These are phyloP conservation scores for Aspergillus pseudonomiae DNA, from an alignment of 2,329 filamentous ascomycete species.

Conservation along the genomic window DNA sequence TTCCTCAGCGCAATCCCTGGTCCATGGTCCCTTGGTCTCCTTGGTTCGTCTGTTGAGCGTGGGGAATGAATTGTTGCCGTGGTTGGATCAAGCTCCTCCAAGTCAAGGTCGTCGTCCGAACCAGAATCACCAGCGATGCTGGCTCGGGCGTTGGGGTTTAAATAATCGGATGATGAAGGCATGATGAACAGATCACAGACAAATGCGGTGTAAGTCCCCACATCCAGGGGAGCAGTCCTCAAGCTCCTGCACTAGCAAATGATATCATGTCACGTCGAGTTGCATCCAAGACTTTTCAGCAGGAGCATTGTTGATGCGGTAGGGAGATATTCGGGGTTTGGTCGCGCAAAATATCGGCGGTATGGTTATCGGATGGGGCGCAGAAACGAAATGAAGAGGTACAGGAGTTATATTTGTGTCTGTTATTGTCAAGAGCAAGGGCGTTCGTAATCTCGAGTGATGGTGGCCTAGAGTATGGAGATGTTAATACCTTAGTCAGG, in stretches of 20 bases:
- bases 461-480: slow-evolving; percentile 24
- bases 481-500: slow-evolving; percentile 10
- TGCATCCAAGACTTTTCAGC: slow-evolving; percentile 18
- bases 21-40: slow-evolving; percentile 33
- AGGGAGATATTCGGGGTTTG: background rate
- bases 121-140: slow-evolving; percentile 39
- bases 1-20: slow-evolving; percentile 52
- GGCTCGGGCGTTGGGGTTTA: slow-evolving; percentile 34
- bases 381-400: background rate
- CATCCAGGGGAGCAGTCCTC: slow-evolving; percentile 22
- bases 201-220: slow-evolving; percentile 9
- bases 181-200: slow-evolving; percentile 26
- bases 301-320: slow-evolving; percentile 22
- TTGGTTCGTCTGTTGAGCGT: slow-evolving; percentile 32
- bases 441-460: slow-evolving; percentile 13
- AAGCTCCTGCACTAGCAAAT: slow-evolving; percentile 20
- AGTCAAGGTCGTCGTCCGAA: slow-evolving; percentile 49
- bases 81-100: slow-evolving; percentile 50
- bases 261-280: slow-evolving; percentile 30
- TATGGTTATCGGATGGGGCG: background rate
- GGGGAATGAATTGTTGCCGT: slow-evolving; percentile 28
- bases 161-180: slow-evolving; percentile 42
- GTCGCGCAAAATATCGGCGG: slow-evolving; percentile 1
- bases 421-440: background rate
- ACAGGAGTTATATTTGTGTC: background rate